Evolutionary conservation across 352 stramenopile species (phyloP).

Genomic region (Phytophthora lateralis): DNA sequence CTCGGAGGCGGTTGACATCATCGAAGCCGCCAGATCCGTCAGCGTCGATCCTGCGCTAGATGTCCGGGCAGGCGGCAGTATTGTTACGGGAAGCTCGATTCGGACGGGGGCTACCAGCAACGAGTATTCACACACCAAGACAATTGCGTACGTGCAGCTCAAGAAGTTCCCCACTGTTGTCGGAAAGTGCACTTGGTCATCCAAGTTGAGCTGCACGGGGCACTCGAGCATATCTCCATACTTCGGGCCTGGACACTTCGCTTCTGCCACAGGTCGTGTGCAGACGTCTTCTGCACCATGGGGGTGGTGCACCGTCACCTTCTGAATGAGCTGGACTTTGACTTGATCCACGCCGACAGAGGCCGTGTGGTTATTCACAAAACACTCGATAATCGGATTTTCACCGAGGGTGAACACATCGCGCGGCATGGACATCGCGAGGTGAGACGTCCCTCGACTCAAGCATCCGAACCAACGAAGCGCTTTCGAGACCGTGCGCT

Average conservation of each 20-base stretch:
- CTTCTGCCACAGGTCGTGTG: slow-evolving; percentile 50
- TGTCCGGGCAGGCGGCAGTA: slow-evolving; percentile 28
- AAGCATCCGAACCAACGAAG: slow-evolving; percentile 63
- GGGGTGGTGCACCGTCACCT: slow-evolving; percentile 55
- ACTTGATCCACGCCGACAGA: slow-evolving; percentile 52
- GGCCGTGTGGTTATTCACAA: slow-evolving; percentile 77
- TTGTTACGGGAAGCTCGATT: slow-evolving; percentile 48
- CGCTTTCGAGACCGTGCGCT: slow-evolving; percentile 69
- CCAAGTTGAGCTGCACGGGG: slow-evolving; percentile 58
- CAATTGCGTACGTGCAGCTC: slow-evolving; percentile 63
- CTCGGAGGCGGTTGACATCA: slow-evolving; percentile 25
- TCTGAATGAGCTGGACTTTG: slow-evolving; percentile 62
- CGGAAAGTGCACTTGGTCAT: slow-evolving; percentile 62
- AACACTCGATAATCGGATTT: slow-evolving; percentile 64
- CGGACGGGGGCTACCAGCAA: slow-evolving; percentile 28
- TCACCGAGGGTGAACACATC: slow-evolving; percentile 66
- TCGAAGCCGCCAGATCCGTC: slow-evolving; percentile 29
- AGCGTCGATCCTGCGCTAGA: slow-evolving; percentile 27
- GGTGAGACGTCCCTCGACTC: slow-evolving; percentile 59
- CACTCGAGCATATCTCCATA: slow-evolving; percentile 63
- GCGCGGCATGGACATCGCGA: slow-evolving; percentile 68
- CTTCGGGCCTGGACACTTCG: slow-evolving; percentile 55
- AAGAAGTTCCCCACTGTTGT: slow-evolving; percentile 60
- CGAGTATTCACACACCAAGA: slow-evolving; percentile 64
- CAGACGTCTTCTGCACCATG: slow-evolving; percentile 44